Evolutionary conservation across 1,284 basidiomycete genomes (phyloP).

Genomic region (Cryptococcus maquisensis): DNA sequence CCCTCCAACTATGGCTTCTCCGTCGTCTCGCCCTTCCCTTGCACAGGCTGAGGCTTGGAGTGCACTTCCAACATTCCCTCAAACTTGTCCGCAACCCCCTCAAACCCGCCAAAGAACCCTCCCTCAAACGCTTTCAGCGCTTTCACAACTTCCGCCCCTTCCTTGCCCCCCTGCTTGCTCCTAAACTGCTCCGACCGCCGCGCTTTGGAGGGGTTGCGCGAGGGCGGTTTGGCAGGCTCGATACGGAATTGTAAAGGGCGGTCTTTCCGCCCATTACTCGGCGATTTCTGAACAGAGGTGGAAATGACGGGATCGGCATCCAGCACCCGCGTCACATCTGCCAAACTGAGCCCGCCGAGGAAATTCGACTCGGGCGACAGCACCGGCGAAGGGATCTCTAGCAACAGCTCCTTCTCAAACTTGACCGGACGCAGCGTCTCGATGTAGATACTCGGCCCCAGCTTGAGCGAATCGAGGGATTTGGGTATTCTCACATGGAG

Average conservation of each 20-base stretch:
- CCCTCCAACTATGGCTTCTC: too few relatives aligned
- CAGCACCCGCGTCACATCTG: constrained; percentile 12
- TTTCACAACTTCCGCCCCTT: constrained; percentile 24
- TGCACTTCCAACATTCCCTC: neutral
- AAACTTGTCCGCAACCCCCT: constrained; percentile 26
- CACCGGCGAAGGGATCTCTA: constrained; percentile 29
- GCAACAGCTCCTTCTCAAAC: constrained; percentile 19
- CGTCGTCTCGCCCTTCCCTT: too few relatives aligned
- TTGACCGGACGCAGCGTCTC: constrained; percentile 25
- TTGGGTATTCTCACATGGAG: constrained; percentile 20
- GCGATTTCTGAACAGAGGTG: neutral
- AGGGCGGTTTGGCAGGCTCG: neutral
- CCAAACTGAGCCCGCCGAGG: constrained; percentile 17
- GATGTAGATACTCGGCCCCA: constrained; percentile 15
- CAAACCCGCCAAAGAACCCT: constrained; percentile 34
- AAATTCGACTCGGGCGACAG: constrained; percentile 9
- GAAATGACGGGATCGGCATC: neutral
- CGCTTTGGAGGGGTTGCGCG: neutral
- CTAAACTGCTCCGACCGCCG: neutral
- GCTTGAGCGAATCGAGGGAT: constrained; percentile 21
- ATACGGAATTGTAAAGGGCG: neutral
- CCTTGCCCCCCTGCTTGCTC: constrained; percentile 4
- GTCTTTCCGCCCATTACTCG: neutral
- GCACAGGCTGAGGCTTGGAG: too few relatives aligned
- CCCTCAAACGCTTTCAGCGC: constrained; percentile 22